phyloP scores from a whole-genome alignment of 2,329 filamentous ascomycete species.

The Phaeosphaeria sp. region DNA sequence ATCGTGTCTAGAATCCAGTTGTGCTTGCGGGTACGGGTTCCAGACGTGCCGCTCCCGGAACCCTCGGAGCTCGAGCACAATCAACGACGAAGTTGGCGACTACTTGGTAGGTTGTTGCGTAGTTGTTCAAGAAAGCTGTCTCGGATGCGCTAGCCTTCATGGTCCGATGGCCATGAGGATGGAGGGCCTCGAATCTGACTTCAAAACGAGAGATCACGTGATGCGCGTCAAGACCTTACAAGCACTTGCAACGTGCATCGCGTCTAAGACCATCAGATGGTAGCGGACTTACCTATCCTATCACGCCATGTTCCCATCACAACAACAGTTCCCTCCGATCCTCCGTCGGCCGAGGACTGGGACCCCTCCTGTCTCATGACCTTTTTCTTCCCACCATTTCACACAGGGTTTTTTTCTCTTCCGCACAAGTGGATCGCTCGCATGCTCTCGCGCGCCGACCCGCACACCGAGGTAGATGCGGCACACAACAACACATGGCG shows the following conservation, averaged over 20 bases:
- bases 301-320: background rate
- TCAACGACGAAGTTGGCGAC: background rate
- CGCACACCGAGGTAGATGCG: conserved; percentile 1
- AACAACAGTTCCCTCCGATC: background rate
- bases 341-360: conserved; percentile 1
- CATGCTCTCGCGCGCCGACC: conserved; percentile 9
- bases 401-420: background rate
- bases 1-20: conserved; percentile 5
- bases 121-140: background rate
- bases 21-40: background rate
- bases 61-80: background rate
- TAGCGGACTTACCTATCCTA: background rate
- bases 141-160: background rate
- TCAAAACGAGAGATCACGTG: background rate
- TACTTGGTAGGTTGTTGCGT: background rate
- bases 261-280: background rate
- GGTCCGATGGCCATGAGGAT: background rate
- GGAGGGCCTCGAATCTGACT: background rate
- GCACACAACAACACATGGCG: background rate
- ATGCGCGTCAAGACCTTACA: background rate
- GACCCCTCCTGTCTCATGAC: background rate
- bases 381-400: background rate
- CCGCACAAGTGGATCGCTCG: background rate
- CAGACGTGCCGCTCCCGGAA: background rate
- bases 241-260: background rate